phyloP scores from a whole-genome alignment of 2,329 filamentous ascomycete genomes.

The Penicillium psychrosexuale region DNA sequence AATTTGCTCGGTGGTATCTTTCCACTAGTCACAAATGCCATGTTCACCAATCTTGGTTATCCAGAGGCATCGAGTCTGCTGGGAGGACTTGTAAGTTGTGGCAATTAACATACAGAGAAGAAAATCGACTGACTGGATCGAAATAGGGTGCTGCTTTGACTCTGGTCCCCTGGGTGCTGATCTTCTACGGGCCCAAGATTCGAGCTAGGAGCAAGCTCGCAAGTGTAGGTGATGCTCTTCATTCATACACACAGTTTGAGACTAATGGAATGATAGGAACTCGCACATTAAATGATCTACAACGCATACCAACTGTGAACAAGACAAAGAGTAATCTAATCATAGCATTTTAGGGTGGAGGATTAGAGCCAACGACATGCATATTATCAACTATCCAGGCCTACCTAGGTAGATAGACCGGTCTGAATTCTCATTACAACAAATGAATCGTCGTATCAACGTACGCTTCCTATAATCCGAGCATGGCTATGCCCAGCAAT shows the following conservation, averaged over 20 bases:
- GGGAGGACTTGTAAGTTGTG: slow-evolving; percentile 62
- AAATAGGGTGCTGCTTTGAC: slow-evolving; percentile 57
- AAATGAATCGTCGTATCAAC: neutral
- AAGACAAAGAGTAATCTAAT: slow-evolving; percentile 5
- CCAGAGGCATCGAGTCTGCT: slow-evolving; percentile 70
- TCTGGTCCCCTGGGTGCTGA: slow-evolving; percentile 80
- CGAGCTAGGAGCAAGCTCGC: slow-evolving; percentile 74
- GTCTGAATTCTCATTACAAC: neutral
- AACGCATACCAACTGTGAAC: neutral
- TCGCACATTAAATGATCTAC: slow-evolving; percentile 13
- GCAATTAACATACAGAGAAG: neutral
- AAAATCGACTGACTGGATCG: slow-evolving; percentile 5
- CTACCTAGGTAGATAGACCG: neutral
- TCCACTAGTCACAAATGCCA: slow-evolving; percentile 68
- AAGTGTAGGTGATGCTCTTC: slow-evolving; percentile 45
- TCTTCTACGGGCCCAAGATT: slow-evolving; percentile 74
- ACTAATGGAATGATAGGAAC: slow-evolving; percentile 16
- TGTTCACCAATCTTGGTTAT: slow-evolving; percentile 72
- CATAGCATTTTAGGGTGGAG: neutral
- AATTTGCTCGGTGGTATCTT: slow-evolving; percentile 81
- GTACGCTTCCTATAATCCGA: neutral
- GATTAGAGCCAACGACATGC: slow-evolving; percentile 2
- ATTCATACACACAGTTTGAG: no score
- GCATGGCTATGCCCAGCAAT: neutral
- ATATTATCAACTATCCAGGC: neutral